A percentile compares a stretch with the other conserved stretches of the same genome.
phyloP scores from a whole-genome alignment of 2,329 filamentous ascomycete species.

The Botrytis medusae region DNA sequence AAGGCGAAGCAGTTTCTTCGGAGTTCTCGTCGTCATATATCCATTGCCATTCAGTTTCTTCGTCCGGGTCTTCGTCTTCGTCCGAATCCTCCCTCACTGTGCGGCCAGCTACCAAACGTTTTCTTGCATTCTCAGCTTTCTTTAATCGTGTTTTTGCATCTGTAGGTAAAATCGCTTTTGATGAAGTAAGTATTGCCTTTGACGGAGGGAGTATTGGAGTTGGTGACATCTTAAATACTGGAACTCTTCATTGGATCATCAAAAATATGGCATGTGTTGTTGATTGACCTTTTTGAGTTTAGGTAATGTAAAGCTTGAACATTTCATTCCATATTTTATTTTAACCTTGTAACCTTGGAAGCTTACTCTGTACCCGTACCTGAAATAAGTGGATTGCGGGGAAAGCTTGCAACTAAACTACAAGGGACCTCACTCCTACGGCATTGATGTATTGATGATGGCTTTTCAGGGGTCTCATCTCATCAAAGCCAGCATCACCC shows the following conservation, averaged over 20 bases:
- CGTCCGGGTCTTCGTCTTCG: slow-evolving; percentile 71
- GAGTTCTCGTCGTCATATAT: slow-evolving; percentile 48
- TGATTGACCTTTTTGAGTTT: slow-evolving; percentile 9
- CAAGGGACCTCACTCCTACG: neutral
- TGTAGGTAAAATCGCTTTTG: slow-evolving; percentile 25
- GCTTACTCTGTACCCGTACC: neutral
- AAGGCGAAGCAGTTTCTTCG: neutral
- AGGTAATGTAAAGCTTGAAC: neutral
- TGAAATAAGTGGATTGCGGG: slow-evolving; percentile 12
- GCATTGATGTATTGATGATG: neutral
- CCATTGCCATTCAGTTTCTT: slow-evolving; percentile 78
- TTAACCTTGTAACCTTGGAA: neutral
- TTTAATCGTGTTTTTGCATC: slow-evolving; percentile 26
- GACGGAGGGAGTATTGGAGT: slow-evolving; percentile 25
- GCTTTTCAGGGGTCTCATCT: neutral
- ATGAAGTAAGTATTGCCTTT: slow-evolving; percentile 27
- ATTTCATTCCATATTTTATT: neutral
- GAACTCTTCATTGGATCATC: neutral
- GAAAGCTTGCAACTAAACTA: too few relatives aligned
- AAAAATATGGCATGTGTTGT: slow-evolving; percentile 10
- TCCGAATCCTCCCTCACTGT: slow-evolving; percentile 71
- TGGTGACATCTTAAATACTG: slow-evolving; percentile 35
- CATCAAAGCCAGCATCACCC: neutral
- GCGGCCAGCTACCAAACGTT: slow-evolving; percentile 39
- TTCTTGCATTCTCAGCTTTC: slow-evolving; percentile 43